These are phyloP conservation scores for Sporothrix phasma DNA, from an alignment of 2,329 filamentous ascomycete species.

Conservation along the genomic window DNA sequence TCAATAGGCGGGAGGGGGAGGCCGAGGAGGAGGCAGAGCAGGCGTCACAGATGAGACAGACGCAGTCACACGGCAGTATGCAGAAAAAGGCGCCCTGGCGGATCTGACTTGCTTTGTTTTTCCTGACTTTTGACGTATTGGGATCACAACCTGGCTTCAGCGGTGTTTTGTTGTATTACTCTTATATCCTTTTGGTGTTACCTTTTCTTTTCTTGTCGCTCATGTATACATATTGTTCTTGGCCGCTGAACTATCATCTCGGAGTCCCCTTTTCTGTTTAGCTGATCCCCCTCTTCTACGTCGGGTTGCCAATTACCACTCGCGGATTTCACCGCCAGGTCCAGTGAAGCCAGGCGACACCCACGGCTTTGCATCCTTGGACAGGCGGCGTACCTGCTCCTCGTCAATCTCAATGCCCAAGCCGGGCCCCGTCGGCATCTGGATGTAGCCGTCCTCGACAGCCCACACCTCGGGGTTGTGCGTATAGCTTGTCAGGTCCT, in stretches of 20 bases:
- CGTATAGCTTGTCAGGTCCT: slow-evolving; percentile 50
- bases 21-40: too few species aligned
- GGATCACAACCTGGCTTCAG: background rate
- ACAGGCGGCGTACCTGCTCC: slow-evolving; percentile 45
- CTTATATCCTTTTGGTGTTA: background rate
- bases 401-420: slow-evolving; percentile 57
- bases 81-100: background rate
- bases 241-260: background rate
- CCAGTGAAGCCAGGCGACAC: slow-evolving; percentile 46
- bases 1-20: too few species aligned
- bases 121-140: background rate
- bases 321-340: slow-evolving; percentile 46
- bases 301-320: slow-evolving; percentile 37
- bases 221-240: background rate
- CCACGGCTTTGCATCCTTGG: slow-evolving; percentile 43
- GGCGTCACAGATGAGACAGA: too few species aligned
- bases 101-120: slow-evolving; percentile 14
- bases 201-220: background rate
- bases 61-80: background rate
- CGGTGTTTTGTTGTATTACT: background rate
- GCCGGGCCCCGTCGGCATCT: slow-evolving; percentile 41
- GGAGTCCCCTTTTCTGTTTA: background rate
- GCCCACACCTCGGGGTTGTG: slow-evolving; percentile 45
- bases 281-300: background rate
- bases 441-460: slow-evolving; percentile 46